Base-by-base conservation (phyloP, 192 early-diverging fungal genomes). In the Entomortierella parvispora region DNA sequence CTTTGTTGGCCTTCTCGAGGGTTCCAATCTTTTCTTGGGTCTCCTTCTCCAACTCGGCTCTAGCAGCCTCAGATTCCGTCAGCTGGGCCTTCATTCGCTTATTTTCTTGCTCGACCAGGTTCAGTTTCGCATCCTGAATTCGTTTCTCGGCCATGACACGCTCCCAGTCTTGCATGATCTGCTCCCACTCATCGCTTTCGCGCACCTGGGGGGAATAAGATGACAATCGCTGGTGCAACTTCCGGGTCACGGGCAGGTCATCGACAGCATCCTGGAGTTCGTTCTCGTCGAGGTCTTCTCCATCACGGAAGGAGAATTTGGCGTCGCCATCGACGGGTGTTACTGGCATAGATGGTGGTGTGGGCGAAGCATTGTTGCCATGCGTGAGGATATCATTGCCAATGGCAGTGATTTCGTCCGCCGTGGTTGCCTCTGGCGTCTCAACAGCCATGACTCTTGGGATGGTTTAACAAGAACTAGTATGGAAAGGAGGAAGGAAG, bases 131-230 rank as follows among this genome's bases (percentile, higher is more conserved):
- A 53, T 77, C 74, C 55, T 68, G 74, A 55, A 77, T 77, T 4
- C 74, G 74, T 29, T 77, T 77, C 66, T 77, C 74, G 22, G 74
- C 65, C 74, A 77, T 77, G 61, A 77, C 74, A 9, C 74, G 74
- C 28, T 77, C 74, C 74, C 74, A 77, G 22, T 77, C 74, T 55
- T 77, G 74, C 74, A 77, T 77, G 55, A 77, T 77, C 55, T 77
- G 74, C 25, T 68, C 65, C 74, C 74, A 77, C 43, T 77, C 74
- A 9, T 68, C 65, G 6, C 65, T 58, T 29, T 77, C 74, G 8
- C 74, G 66, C 23, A 77, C 61, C 10, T 77, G 66, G 8, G 74
- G 74, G 0, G 74, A 77, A 47, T 77, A 77, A 15, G 65, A 51
- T 0, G 74, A 77, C 28, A 77, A 61, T 0, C 74, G 74, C 32